Conservation (phyloP, 2,329 filamentous ascomycete species). For the Emmonsia crescens region DNA sequence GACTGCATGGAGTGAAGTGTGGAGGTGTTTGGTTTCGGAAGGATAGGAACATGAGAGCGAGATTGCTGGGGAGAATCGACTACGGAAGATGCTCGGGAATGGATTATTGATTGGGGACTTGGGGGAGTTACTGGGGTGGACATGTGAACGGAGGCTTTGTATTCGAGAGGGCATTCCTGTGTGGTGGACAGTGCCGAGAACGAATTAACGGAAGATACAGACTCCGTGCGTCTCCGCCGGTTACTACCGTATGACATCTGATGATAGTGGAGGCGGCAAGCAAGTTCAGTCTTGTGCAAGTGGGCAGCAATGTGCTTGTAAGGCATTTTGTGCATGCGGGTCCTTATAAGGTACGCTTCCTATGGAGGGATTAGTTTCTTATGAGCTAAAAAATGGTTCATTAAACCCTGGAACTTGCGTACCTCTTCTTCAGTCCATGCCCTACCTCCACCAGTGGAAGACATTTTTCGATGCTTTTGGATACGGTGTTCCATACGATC, state of each 20-base stretch:
- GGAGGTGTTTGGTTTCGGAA: slow-evolving; percentile 27
- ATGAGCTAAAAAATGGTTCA: not conserved
- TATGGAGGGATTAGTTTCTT: slow-evolving; percentile 24
- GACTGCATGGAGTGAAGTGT: slow-evolving; percentile 33
- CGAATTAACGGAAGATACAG: slow-evolving; percentile 48
- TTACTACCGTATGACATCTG: slow-evolving; percentile 74
- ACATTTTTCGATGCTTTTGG: slow-evolving; percentile 55
- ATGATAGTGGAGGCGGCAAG: slow-evolving; percentile 78
- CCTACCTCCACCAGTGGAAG: slow-evolving; percentile 62
- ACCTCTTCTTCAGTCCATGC: slow-evolving; percentile 84
- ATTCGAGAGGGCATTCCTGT: slow-evolving; percentile 17
- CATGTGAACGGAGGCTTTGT: slow-evolving; percentile 31
- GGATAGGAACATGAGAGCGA: slow-evolving; percentile 23
- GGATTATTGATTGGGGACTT: slow-evolving; percentile 15
- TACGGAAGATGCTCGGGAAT: slow-evolving; percentile 2
- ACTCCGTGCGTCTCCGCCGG: slow-evolving; percentile 65
- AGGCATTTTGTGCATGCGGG: slow-evolving; percentile 75
- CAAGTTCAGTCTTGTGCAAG: slow-evolving; percentile 77
- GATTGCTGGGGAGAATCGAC: slow-evolving; percentile 8
- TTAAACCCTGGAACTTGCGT: slow-evolving; percentile 21
- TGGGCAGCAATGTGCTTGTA: slow-evolving; percentile 83
- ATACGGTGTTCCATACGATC: slow-evolving; percentile 49
- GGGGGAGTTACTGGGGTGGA: slow-evolving; percentile 37
- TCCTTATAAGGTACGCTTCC: slow-evolving; percentile 77
- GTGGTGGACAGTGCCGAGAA: slow-evolving; percentile 28